Evolutionary conservation across 495 filamentous ascomycete genomes (phyloP), one percentile per base, ranked within the genome.

Genomic region (Trichoderma virens): DNA sequence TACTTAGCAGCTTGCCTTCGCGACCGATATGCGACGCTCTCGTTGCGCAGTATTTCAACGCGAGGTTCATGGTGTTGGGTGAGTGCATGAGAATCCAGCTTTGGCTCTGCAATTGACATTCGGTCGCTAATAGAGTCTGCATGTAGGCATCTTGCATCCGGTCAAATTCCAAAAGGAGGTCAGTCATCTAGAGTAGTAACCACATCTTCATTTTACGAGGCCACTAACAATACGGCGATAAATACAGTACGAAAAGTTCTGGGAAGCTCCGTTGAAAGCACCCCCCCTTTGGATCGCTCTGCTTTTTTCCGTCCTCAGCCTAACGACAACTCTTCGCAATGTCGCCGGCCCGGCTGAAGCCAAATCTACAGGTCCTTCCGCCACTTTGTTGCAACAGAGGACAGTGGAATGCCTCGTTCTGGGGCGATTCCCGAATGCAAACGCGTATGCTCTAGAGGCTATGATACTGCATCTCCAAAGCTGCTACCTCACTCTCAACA

Each of bases 201-300:
- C 13, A 6, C 13, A 6, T 35, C 2, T 5, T 35, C 13, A 0
- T 35, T 7, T 35, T 13, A 1, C 0, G 13, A 35, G 34, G 34
- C 13, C 6, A 35, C 34, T 35, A 2, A 35, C 34, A 13, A 1
- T 7, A 18, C 16, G 16, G 18, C 3, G 43, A 6, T n/a, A 25
- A 45, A 38, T 38, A 11, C 23, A 80, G 76, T 83, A 83, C 54
- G 74, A 76, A 35, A 66, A 66, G 11, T 83, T 83, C 65, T 83
- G 81, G 81, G 68, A 69, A 7, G 65, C 74, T 31, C 76, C 78
- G 6, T 51, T 63, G 23, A 70, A 66, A 5, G 70, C 72, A 5
- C 72, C 75, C 23, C 62, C 77, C 14, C 59, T 73, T 5, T 84
- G 75, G 76, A 66, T 80, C 20, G 76, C 70, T 18, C 73, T 79